phyloP scores from a whole-genome alignment of 805 yeast genomes.

The Myxozyma lipomycoides region DNA sequence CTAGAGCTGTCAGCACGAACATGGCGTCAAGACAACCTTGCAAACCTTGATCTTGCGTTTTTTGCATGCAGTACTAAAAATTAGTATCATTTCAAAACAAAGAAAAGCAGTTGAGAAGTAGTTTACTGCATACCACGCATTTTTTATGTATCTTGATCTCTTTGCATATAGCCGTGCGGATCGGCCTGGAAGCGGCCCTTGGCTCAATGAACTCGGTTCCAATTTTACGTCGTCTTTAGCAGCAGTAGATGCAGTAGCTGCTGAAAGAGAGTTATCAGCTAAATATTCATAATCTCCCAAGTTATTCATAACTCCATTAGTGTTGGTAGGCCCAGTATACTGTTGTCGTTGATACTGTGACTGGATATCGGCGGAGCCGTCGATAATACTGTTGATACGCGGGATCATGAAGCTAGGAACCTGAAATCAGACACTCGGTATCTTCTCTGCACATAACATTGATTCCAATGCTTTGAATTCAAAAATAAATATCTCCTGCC shows the following conservation, averaged over 20 bases:
- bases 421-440: no score
- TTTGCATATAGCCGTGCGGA: not conserved
- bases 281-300: slow-evolving; percentile 24
- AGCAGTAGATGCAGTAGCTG: no score
- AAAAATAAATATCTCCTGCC: no score
- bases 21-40: not conserved
- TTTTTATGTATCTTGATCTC: not conserved
- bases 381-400: slow-evolving; percentile 4
- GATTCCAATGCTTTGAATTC: no score
- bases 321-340: not conserved
- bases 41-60: slow-evolving; percentile 31
- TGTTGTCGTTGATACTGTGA: not conserved
- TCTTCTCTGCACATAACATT: no score
- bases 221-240: no score
- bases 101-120: not conserved
- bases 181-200: no score
- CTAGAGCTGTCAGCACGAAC: slow-evolving; percentile 1
- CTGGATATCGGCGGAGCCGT: not conserved
- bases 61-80: slow-evolving; percentile 26
- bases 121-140: slow-evolving; percentile 16
- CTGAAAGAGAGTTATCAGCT: no score
- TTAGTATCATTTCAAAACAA: not conserved
- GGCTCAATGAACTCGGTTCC: no score
- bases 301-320: not conserved
- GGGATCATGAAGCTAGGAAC: slow-evolving; percentile 2